Percentiles rank a stretch among this genome's conserved stretches.
phyloP scores from a whole-genome alignment of 1,139 yeast genomes.

The Protomyces arabidopsidicola region DNA sequence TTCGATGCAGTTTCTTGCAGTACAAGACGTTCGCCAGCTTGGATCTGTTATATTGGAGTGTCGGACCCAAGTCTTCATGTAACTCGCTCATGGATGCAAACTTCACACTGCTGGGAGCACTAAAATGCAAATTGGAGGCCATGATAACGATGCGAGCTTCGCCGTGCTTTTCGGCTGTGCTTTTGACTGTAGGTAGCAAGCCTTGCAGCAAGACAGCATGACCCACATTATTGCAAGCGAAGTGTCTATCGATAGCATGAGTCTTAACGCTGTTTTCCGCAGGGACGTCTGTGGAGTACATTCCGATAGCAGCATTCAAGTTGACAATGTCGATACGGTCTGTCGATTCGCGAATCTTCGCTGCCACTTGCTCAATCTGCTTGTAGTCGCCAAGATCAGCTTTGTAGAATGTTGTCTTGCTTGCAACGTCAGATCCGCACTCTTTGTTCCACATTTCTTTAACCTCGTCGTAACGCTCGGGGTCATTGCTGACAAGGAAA shows the following conservation, averaged over 20 bases:
- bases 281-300: conserved; percentile 23
- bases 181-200: conserved; percentile 11
- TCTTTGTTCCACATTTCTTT: conserved; percentile 16
- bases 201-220: conserved; percentile 17
- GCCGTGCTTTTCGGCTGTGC: conserved; percentile 12
- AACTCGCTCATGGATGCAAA: conserved; percentile 16
- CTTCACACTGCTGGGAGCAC: conserved; percentile 12
- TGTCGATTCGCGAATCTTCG: conserved; percentile 8
- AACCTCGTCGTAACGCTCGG: conserved; percentile 16
- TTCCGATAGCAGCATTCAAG: conserved; percentile 23
- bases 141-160: conserved; percentile 22
- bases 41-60: conserved; percentile 22
- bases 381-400: conserved; percentile 12
- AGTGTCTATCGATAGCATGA: conserved; percentile 22
- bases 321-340: conserved; percentile 17
- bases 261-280: neutral
- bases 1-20: conserved; percentile 13
- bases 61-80: conserved; percentile 22
- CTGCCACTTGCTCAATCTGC: neutral
- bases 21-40: conserved; percentile 24
- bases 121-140: conserved; percentile 21
- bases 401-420: conserved; percentile 7
- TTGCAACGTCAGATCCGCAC: conserved; percentile 14
- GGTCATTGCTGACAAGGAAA: conserved; percentile 17
- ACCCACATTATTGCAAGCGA: conserved; percentile 24